These are phyloP conservation scores for Aeschynomene evenia DNA, from an alignment of 306 rosid species.

Conservation along the genomic window DNA sequence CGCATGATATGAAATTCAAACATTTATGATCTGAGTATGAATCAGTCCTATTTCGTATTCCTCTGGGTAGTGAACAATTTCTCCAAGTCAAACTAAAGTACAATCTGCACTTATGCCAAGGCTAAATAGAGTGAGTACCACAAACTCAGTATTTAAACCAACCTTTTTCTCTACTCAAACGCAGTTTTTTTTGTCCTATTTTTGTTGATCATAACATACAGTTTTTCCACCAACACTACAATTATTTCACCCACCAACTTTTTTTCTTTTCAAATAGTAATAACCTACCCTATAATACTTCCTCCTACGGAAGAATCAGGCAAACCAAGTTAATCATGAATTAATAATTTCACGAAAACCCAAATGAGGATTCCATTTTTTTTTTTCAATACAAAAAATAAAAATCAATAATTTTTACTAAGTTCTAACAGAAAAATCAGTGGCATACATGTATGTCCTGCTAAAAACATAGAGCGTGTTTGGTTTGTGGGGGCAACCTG, in stretches of 20 bases:
- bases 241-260: neutral
- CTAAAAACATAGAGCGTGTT: neutral
- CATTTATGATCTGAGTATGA: too few relatives aligned
- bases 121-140: neutral
- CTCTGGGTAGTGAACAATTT: too few relatives aligned
- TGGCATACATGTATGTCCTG: too few relatives aligned
- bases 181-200: neutral
- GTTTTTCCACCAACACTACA: neutral
- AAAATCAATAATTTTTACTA: neutral
- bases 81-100: neutral
- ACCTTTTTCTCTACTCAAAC: neutral
- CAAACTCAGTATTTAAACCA: neutral
- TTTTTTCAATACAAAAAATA: neutral
- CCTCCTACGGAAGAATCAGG: neutral
- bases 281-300: too few relatives aligned
- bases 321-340: slow-evolving; percentile 7
- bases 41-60: too few relatives aligned
- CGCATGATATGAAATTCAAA: too few relatives aligned
- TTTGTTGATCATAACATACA: neutral
- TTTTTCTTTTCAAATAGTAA: too few relatives aligned
- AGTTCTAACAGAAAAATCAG: neutral
- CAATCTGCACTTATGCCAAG: neutral
- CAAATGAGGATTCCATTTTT: neutral
- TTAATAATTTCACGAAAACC: neutral
- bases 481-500: slow-evolving; percentile 50